Base-by-base conservation (phyloP, 1,284 basidiomycete species). In the Ceratobasidium sp. region DNA sequence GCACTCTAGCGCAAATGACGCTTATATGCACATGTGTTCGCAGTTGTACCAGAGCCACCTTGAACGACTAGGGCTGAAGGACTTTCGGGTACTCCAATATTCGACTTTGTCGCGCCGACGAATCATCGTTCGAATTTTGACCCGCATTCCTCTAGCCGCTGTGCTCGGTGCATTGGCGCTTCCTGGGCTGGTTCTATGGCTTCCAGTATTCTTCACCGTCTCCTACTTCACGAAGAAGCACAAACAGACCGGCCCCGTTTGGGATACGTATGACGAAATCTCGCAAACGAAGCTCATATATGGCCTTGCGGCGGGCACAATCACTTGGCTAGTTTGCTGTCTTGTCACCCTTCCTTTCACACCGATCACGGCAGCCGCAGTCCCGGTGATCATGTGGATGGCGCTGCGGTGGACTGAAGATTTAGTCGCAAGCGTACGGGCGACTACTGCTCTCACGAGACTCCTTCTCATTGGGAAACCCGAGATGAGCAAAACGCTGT, bases 261-360 rank as follows among this genome's bases (percentile, higher is more conserved):
- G 88, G 82, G 89, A 93, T 77, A 92, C 90, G 0, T 92, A 86
- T 84, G 92, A 93, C 77, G 91, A 94, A 80, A 92, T 95, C 75
- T 92, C 92, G 4, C 92, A 95, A 78, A 92, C 92, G 78, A 95
- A 95, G 79, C 87, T 95, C 63, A 86, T 90, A 33, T 92, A 91
- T 76, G 93, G 92, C 7, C 83, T 95, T 38, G 77, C 87, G 11
- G 88, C 90, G 0, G 91, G 91, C 1, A 74, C 90, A 6, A 81
- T 83, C 70, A 89, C 92, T 48, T 94, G 89, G 86, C 69, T 84
- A 33, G 74, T 79, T 11, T 80, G 84, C 3, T 80, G 87, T 21
- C 54, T 88, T 38, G 61, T 87, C 36, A 91, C 90, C 0, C 81
- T 91, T 75, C 89, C 86, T 1, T 79, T 91, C 75, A 84, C 86